Percentiles rank a stretch among this genome's conserved stretches.
phyloP scores from a whole-genome alignment of 106 monocot genomes.

The Dendrobium nobile region DNA sequence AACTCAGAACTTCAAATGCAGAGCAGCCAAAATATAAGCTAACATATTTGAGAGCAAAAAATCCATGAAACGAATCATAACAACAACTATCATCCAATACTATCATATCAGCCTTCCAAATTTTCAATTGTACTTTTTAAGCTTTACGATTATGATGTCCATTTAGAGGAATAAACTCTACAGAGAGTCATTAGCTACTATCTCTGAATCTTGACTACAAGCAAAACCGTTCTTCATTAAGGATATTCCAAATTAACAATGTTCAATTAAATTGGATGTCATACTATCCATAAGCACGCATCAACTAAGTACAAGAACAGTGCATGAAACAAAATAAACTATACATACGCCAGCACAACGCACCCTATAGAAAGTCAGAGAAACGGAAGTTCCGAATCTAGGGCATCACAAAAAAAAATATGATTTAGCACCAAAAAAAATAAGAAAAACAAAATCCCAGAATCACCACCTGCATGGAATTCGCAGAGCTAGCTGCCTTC shows the following conservation, averaged over 20 bases:
- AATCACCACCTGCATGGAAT: slow-evolving; percentile 22
- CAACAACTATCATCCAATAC: background rate
- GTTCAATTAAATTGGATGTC: background rate
- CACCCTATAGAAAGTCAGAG: background rate
- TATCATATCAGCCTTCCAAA: background rate
- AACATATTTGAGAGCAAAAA: background rate
- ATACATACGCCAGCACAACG: background rate
- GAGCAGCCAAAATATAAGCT: background rate
- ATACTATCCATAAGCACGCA: background rate
- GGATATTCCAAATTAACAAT: background rate
- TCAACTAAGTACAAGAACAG: background rate
- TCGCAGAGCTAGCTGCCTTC: slow-evolving; percentile 15
- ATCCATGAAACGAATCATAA: background rate
- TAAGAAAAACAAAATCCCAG: background rate
- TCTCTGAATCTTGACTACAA: background rate
- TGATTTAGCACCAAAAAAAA: background rate
- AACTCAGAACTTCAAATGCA: background rate
- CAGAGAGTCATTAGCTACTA: background rate
- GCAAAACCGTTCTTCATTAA: background rate
- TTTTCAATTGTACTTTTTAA: background rate
- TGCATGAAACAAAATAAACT: background rate
- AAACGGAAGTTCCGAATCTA: slow-evolving; percentile 2
- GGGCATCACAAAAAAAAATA: slow-evolving; percentile 17
- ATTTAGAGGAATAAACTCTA: background rate
- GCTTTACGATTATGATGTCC: background rate